Evolutionary conservation across 2,329 filamentous ascomycete genomes (phyloP).

Genomic region (Exutisphaerella laricina): DNA sequence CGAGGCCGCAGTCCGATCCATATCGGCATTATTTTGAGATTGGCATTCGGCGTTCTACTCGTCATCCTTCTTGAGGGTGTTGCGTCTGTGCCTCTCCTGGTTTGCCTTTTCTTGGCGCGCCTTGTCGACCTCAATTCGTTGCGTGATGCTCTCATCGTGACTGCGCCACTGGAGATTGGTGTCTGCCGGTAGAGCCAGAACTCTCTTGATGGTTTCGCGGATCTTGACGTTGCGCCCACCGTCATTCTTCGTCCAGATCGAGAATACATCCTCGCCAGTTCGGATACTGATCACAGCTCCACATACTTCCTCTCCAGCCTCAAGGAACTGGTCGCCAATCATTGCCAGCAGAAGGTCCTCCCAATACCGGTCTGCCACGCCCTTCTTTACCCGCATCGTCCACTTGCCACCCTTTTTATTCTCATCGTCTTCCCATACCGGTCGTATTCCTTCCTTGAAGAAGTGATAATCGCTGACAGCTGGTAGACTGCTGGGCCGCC

Average conservation of each 20-base stretch:
- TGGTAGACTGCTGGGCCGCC: conserved; percentile 78
- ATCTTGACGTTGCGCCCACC: conserved; percentile 94
- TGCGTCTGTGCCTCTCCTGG: conserved; percentile 41
- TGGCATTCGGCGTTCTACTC: too few relatives aligned
- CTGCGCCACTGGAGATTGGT: conserved; percentile 93
- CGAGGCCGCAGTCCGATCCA: too few relatives aligned
- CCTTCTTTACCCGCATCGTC: conserved; percentile 96
- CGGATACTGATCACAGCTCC: conserved; percentile 90
- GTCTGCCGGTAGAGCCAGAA: conserved; percentile 78
- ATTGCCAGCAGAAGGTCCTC: conserved; percentile 88
- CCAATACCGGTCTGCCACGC: conserved; percentile 93
- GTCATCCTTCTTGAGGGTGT: conserved; percentile 30
- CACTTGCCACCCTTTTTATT: conserved; percentile 97
- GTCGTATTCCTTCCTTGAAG: conserved; percentile 92
- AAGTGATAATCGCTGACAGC: conserved; percentile 97
- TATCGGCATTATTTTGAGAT: too few relatives aligned
- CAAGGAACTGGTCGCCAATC: conserved; percentile 88
- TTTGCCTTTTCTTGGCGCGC: conserved; percentile 75
- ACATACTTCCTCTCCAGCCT: conserved; percentile 89
- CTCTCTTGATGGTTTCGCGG: conserved; percentile 90
- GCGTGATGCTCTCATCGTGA: conserved; percentile 91
- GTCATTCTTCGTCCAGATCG: conserved; percentile 94
- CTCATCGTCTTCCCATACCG: conserved; percentile 97
- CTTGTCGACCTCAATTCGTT: conserved; percentile 84
- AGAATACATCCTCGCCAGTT: conserved; percentile 93